Base-by-base conservation (phyloP, 2,329 filamentous ascomycete species). In the Trichoderma asperellum region DNA sequence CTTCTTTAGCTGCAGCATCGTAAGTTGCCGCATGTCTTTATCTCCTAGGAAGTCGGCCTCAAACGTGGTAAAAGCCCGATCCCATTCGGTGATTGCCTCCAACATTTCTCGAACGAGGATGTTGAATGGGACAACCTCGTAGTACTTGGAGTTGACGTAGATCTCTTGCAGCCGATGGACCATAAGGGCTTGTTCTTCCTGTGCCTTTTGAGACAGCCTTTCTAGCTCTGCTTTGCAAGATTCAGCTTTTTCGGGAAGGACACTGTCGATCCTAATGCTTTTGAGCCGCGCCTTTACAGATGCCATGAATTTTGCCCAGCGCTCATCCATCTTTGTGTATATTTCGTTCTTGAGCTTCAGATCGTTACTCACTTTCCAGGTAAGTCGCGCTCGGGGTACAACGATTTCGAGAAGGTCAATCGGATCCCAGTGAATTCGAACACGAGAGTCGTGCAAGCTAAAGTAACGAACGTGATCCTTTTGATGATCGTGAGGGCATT, bases 361-460 rank as follows among this genome's bases (percentile, higher is more conserved):
- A 77, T 99, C 96, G 72, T 96, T 92, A 73, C 97, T 95, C 32
- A 99, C 96, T 79, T 97, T 98, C 95, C 96, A 99, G 0, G 95
- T 97, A 63, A 99, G 92, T 68, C 92, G 89, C 32, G 94, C 89
- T 68, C 94, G 88, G 1, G 96, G 96, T 2, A 98, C 96, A 64
- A 97, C 91, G 70, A 99, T 94, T 78, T 99, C 96, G 47, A 98
- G 89, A 8, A 99, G 87, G 73, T 96, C 93, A 69, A 99, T 94
- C 0, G 91, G 88, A 75, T 98, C 96, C 80, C 96, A 97, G 77
- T 97, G 95, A 68, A 99, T 91, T 27, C 94, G 89, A 55, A 99
- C 86, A 8, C 92, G 92, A 65, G 94, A 89, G 76, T 97, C 93
- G 70, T 92, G 90, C 76, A 93, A 91, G 56, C 94, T 93, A 79